Base-by-base conservation (phyloP, 2,329 filamentous ascomycete species). In the Penicillium sp. region DNA sequence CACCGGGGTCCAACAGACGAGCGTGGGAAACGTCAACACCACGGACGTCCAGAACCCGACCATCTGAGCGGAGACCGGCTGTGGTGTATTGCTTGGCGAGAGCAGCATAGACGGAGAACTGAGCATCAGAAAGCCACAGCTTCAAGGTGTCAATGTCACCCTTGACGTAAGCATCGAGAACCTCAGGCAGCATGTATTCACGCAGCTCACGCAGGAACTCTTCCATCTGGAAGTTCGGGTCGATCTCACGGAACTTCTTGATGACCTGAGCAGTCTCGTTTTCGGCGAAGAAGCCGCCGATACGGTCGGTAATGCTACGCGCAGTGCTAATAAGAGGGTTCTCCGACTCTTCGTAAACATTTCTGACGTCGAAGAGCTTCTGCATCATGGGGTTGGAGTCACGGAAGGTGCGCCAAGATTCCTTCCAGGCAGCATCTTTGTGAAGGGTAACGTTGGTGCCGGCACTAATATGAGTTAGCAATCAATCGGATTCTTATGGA, bases 251-350 rank as follows among this genome's bases (percentile, higher is more conserved):
- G 83, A 99, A 96, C 76, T 93, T 96, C 81, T 97, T 98, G 80
- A 98, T 96, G 35, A 99, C 95, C 84, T 89, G 89, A 29, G 95
- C 95, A 0, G 92, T 97, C 80, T 99, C 95, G 75, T 98, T 99
- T 77, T 99, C 95, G 61, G 95, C 95, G 66, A 99, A 99, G 80
- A 97, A 99, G 27, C 95, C 92, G 47, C 90, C 92, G 39, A 99
- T 87, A 57, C 90, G 87, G 75, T 99, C 95, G 31, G 93, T 93
- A 67, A 99, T 96, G 74, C 91, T 92, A 72, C 95, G 89, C 1
- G 93, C 95, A 0, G 93, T 98, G 47, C 88, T 90, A 62, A 99
- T 91, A 44, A 99, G 83, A 7, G 95, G 93, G 75, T 99, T 99
- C 72, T 99, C 95, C 11, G 95, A 98, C 78, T 99, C 95, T 65